Evolutionary conservation across 169 alveolate genomes (phyloP), one percentile per base, ranked within the genome.

Genomic region (Plasmodium inui): DNA sequence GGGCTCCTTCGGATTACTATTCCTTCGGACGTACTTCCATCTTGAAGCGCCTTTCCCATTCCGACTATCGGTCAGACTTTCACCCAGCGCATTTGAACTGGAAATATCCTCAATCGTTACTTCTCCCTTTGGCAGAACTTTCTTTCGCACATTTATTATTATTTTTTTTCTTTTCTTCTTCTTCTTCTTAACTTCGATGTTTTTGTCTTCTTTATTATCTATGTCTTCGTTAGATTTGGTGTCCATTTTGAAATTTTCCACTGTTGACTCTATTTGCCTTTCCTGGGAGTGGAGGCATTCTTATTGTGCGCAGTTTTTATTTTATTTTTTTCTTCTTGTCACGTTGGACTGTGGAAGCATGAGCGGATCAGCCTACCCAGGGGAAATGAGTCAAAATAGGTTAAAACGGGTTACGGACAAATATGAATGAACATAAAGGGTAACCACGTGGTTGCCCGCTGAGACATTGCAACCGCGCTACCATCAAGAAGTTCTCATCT

Each of bases 131-230:
- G 70, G 55, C 14, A 37, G 76, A 22, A 19, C 83, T 74, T 74
- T 85, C 67, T 74, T 85, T 74, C 78, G 28, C 3, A 85, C 86
- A 74, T 85, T 74, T 50, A 85, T 85, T 12, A 85, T 85, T n/a
- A 85, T 85, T 74, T 53, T 85, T 74, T 85, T 85, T 50, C 55
- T 44, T 85, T 46, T 85, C n/a, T 85, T 85, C 50, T 83, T 39
- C 32, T 46, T 85, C 79, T 85, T 85, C 71, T 82, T 82, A 55
- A 82, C 39, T 17, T 55, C 46, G 17, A 32, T 61, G 0, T 8
- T 17, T 0, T 14, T 8, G 46, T 57, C 72, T n/a, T 55, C 61
- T 32, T 82, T 34, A 82, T 39, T 61, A n/a, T 81, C 19, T 9
- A 84, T 19, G 39, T 73, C 22, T 55, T 84, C 84, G 78, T 84